phyloP scores from a whole-genome alignment of 257 asterid species.

The Nicotiana otophora region DNA sequence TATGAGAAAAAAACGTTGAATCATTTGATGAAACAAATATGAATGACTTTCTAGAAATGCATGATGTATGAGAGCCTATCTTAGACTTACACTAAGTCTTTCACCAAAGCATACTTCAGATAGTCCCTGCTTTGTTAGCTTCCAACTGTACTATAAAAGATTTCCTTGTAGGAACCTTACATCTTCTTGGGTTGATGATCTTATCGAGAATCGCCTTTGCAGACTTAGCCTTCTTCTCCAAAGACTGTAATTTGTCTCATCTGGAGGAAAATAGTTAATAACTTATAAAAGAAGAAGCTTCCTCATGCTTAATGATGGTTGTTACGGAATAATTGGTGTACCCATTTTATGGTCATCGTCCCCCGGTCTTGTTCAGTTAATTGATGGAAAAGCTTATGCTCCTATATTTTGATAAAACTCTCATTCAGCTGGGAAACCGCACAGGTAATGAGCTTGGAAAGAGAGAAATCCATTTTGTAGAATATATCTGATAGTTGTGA shows the following conservation, averaged over 20 bases:
- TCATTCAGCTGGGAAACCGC: background rate
- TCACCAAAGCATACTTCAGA: background rate
- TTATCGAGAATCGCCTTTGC: background rate
- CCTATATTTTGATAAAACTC: background rate
- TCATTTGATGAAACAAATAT: background rate
- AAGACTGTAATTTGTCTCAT: background rate
- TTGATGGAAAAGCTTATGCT: background rate
- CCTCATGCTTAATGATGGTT: background rate
- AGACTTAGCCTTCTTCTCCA: background rate
- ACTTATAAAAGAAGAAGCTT: background rate
- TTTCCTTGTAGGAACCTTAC: background rate
- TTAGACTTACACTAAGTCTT: background rate
- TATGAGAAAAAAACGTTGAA: background rate
- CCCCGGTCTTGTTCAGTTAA: background rate
- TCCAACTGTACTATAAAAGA: background rate
- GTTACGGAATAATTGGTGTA: background rate
- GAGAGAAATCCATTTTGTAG: background rate
- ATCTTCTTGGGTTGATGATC: background rate
- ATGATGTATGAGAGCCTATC: background rate
- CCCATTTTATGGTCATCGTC: background rate
- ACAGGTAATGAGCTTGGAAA: background rate
- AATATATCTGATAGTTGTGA: background rate
- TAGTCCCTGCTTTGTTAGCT: background rate
- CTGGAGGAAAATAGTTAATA: background rate
- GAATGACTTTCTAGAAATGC: slow-evolving; percentile 2